Base-by-base conservation (phyloP, 371 early-diverging fungal species). In the Rhizopus stolonifer region DNA sequence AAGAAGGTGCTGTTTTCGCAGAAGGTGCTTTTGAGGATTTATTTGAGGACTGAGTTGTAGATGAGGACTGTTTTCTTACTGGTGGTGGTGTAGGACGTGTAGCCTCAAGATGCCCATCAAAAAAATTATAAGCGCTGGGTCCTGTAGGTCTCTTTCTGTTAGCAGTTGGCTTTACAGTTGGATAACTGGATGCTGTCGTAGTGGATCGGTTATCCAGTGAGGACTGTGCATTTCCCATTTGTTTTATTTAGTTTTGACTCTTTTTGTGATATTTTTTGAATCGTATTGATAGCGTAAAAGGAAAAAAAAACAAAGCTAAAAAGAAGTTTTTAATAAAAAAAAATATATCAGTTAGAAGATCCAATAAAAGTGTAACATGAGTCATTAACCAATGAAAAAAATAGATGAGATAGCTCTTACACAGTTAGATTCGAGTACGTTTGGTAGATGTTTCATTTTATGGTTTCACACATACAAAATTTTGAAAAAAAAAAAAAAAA, bases 161-260 rank as follows among this genome's bases (percentile, higher is more conserved):
- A 11, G 5, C n/a, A 14, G n/a, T 15, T 11, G n/a, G 15, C 15
- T 36, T 11, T 36, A 36, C 36, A 36, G 36, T 36, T 5, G 36
- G 36, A 36, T 15, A 15, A 15, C 36, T 36, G 11, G 36, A 36
- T 11, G n/a, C 36, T 36, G 36, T 36, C 9, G 14, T 15, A 36
- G n/a, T 36, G n/a, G 36, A 18, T 7, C 21, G 11, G 38, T 22
- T 6, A 17, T 42, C 42, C 42, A 10, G 19, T 42, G 43, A 47
- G 39, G 58, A 58, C 24, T 58, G 58, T 52, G 47, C 40, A 26
- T 58, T 52, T 42, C 58, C 58, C 58, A 58, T 58, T 17, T 8
- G 46, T 29, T 29, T 29, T 29, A 14, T 15, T 36, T 36, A 15
- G 9, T 36, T 36, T n/a, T 15, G 1, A 14, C 9, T 11, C 15